Conservation (phyloP, 805 yeast species). For the Candida sithepensis region DNA sequence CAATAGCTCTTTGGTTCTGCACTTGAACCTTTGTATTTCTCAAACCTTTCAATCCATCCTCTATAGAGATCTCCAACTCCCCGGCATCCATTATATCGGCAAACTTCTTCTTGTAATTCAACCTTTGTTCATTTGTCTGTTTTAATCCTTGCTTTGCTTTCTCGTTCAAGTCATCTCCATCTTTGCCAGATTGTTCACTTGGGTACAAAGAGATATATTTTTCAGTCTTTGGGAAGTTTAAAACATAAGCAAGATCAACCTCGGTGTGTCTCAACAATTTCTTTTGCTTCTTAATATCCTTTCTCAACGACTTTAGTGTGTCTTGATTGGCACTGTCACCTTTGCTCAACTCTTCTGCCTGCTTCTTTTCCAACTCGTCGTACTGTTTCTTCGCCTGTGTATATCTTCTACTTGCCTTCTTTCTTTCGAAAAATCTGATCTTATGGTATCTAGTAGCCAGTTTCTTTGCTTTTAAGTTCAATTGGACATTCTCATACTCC, state of each 20-base stretch:
- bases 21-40: slow-evolving; percentile 11
- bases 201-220: slow-evolving; percentile 82
- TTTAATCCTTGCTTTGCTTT: slow-evolving; percentile 42
- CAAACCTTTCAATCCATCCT: slow-evolving; percentile 40
- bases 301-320: slow-evolving; percentile 21
- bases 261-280: slow-evolving; percentile 53
- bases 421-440: slow-evolving; percentile 87
- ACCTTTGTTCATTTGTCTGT: slow-evolving; percentile 40
- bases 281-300: slow-evolving; percentile 36
- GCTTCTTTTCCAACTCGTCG: slow-evolving; percentile 33
- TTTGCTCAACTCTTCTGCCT: slow-evolving; percentile 4
- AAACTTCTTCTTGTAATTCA: slow-evolving; percentile 48
- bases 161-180: slow-evolving; percentile 22
- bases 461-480: slow-evolving; percentile 37
- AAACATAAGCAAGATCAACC: slow-evolving; percentile 69
- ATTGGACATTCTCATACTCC: slow-evolving; percentile 42
- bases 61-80: slow-evolving; percentile 49
- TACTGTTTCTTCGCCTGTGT: slow-evolving; percentile 45
- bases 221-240: slow-evolving; percentile 71
- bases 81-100: slow-evolving; percentile 49
- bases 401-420: slow-evolving; percentile 74
- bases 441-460: slow-evolving; percentile 77
- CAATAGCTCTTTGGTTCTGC: slow-evolving; percentile 10
- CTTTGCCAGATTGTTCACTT: slow-evolving; percentile 27
- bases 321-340: slow-evolving; percentile 16